phyloP scores from a whole-genome alignment of 1,284 basidiomycete genomes.

The Trichosporon inkin region DNA sequence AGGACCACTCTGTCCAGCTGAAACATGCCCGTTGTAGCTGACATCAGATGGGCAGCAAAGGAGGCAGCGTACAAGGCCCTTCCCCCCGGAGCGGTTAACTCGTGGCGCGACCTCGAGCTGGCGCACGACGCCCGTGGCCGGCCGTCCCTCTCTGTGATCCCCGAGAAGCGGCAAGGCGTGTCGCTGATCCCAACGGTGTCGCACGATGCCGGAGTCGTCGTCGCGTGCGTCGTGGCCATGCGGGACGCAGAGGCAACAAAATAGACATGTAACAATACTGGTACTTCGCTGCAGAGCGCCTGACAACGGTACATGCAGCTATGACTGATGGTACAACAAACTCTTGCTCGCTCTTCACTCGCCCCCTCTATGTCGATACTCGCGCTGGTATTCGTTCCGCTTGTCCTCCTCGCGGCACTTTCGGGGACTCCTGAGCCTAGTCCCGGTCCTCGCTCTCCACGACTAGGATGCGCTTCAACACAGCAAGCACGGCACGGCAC shows the following conservation, averaged over 20 bases:
- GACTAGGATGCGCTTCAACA: slow-evolving; percentile 62
- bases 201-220: slow-evolving; percentile 79
- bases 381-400: too few relatives aligned
- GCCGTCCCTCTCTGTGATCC: slow-evolving; percentile 21
- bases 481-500: slow-evolving; percentile 80
- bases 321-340: too few relatives aligned
- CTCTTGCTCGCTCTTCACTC: too few relatives aligned
- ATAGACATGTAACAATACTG: background rate
- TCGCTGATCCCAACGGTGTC: slow-evolving; percentile 65
- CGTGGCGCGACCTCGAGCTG: slow-evolving; percentile 67
- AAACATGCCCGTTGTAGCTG: background rate
- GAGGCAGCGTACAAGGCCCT: slow-evolving; percentile 88
- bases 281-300: background rate
- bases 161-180: slow-evolving; percentile 20
- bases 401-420: too few relatives aligned
- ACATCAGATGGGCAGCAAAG: slow-evolving; percentile 71
- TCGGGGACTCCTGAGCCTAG: too few relatives aligned
- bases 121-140: slow-evolving; percentile 24
- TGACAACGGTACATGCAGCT: too few relatives aligned
- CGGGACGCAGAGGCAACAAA: background rate
- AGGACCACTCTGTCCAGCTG: background rate
- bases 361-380: too few relatives aligned
- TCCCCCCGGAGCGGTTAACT: slow-evolving; percentile 59
- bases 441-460: slow-evolving; percentile 43
- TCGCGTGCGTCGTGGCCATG: slow-evolving; percentile 64